Evolutionary conservation across 805 yeast genomes (phyloP).

Genomic region (Kuraishia ogatae): DNA sequence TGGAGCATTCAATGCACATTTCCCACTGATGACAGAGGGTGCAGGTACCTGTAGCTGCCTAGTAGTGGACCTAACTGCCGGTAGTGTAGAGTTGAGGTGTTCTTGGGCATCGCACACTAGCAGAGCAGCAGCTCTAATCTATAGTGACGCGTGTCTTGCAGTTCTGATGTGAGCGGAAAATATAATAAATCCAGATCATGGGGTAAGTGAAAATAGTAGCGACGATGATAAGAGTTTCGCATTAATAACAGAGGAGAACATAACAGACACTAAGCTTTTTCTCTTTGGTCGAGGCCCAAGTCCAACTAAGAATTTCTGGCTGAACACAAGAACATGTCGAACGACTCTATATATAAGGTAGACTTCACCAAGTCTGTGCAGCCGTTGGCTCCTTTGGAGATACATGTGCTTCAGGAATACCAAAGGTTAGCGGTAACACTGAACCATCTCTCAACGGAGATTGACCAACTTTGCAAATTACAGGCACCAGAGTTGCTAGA

Average conservation of each 20-base stretch:
- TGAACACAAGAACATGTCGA: not conserved
- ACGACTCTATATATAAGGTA: slow-evolving; percentile 1
- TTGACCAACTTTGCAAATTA: slow-evolving; percentile 18
- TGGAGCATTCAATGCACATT: not conserved
- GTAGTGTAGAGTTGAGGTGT: not conserved
- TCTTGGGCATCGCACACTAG: not conserved
- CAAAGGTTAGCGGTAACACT: slow-evolving; percentile 26
- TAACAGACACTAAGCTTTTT: too few relatives aligned
- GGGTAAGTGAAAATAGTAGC: too few relatives aligned
- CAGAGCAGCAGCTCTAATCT: not conserved
- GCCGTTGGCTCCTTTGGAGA: slow-evolving; percentile 1
- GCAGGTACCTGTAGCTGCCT: not conserved
- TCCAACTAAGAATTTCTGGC: not conserved
- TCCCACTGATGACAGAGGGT: not conserved
- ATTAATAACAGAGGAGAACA: too few relatives aligned
- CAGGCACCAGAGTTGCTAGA: slow-evolving; percentile 25
- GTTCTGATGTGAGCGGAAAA: not conserved
- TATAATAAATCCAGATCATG: too few relatives aligned
- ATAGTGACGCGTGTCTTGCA: not conserved
- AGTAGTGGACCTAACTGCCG: not conserved
- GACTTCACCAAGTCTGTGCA: not conserved
- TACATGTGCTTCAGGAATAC: slow-evolving; percentile 19
- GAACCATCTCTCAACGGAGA: slow-evolving; percentile 23
- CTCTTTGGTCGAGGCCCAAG: too few relatives aligned
- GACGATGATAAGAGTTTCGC: too few relatives aligned